Evolutionary conservation across 2,329 filamentous ascomycete genomes (phyloP), one percentile per base, ranked within the genome.

Genomic region (Phaeoacremonium minimum): DNA sequence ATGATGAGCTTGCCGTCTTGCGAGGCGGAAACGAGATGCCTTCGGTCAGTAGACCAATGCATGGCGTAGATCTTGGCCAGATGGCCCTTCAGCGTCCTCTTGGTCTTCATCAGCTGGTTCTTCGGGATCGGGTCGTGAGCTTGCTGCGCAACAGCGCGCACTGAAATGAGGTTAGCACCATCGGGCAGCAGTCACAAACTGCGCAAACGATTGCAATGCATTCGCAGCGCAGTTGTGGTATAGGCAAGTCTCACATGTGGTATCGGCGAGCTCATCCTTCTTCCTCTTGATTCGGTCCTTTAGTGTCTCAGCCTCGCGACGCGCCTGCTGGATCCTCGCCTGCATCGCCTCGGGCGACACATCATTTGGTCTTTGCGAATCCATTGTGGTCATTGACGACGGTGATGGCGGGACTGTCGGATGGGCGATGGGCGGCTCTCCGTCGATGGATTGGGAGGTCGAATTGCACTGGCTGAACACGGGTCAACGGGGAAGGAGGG

Each of bases 1-100:
- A 98, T 97, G 66, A 98, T 98, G 51, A 98, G 82, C 74, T 98
- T 98, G 63, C 93, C 93, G 57, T 98, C 93, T 67, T 98, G 93
- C 51, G 93, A 98, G 46, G 93, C 93, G 11, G 93, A 97, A 35
- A 98, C 93, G 43, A 97, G 80, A 67, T 97, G 93, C 65, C 93
- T 83, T 58, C 93, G 83, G 68, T 98, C 93, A 47, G 93, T 98
- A 20, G 93, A 97, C 93, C 93, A 98, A 73, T 98, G 93, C 93
- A 98, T 98, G 55, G 93, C 93, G 66, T 98, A 98, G 56, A 98
- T 98, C 73, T 98, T 98, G 55, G 93, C 93, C 50, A 98, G 71
- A 75, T 98, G 93, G 49, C 93, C 93, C 73, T 97, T 97, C 50
- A 98, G 76, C 34, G 90, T 96, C 56, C 89, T 86, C 73, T 95